Evolutionary conservation across 2,329 filamentous ascomycete genomes (phyloP).

Genomic region (Chalara sp.): DNA sequence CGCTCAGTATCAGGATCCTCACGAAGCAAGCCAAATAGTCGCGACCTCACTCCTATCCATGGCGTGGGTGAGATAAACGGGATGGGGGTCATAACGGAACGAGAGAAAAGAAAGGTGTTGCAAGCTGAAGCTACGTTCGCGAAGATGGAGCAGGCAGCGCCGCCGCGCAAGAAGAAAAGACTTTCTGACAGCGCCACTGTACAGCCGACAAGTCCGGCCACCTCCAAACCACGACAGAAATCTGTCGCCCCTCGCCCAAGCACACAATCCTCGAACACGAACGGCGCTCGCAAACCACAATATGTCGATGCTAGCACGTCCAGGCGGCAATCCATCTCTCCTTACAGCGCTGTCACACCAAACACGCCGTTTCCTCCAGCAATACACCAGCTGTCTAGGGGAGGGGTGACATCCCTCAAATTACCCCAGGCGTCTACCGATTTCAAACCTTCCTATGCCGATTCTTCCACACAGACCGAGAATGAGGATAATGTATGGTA

Average conservation of each 20-base stretch:
- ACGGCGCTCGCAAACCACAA: conserved; percentile 16
- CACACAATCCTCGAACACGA: conserved; percentile 17
- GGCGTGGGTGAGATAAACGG: conserved; percentile 46
- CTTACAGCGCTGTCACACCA: conserved; percentile 22
- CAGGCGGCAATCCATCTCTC: conserved; percentile 23
- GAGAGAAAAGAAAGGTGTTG: conserved; percentile 60
- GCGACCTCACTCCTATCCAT: conserved; percentile 52
- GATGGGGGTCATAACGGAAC: conserved; percentile 52
- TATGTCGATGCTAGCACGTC: conserved; percentile 26
- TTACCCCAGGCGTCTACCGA: conserved; percentile 18
- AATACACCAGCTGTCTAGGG: conserved; percentile 8
- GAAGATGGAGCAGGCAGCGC: conserved; percentile 53
- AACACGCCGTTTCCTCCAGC: conserved; percentile 16
- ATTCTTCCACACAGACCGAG: conserved; percentile 25
- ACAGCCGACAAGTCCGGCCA: conserved; percentile 16
- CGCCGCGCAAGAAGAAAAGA: conserved; percentile 56
- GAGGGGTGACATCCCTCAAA: conserved; percentile 7
- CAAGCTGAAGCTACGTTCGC: conserved; percentile 59
- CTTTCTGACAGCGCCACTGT: conserved; percentile 43
- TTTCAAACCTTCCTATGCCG: conserved; percentile 21
- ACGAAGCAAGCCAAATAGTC: conserved; percentile 59
- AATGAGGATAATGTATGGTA: conserved; percentile 26
- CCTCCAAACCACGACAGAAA: conserved; percentile 24
- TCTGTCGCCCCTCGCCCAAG: conserved; percentile 21
- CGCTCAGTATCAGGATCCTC: conserved; percentile 42